phyloP scores from a whole-genome alignment of 345 rosid genomes.

The Salix dunnii region DNA sequence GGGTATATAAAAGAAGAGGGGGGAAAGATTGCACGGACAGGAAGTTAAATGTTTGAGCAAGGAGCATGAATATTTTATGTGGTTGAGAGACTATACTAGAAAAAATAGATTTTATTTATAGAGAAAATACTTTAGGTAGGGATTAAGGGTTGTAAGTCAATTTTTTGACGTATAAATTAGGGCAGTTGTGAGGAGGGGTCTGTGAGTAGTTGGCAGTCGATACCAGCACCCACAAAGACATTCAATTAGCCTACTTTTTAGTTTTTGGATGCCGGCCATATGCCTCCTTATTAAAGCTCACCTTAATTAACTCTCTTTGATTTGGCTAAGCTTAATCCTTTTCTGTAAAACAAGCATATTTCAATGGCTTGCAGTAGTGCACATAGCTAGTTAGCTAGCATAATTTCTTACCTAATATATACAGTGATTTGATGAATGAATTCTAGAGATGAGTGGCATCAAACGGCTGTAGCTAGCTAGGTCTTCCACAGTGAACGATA shows the following conservation, averaged over 20 bases:
- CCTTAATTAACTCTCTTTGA: neutral
- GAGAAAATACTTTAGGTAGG: neutral
- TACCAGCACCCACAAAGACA: slow-evolving; percentile 33
- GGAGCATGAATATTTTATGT: slow-evolving; percentile 11
- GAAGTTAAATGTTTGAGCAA: slow-evolving; percentile 16
- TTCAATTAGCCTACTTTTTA: slow-evolving; percentile 60
- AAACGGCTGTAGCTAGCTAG: neutral
- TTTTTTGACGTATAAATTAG: slow-evolving; percentile 14
- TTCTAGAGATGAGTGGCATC: neutral
- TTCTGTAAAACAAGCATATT: neutral
- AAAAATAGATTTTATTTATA: too few species aligned
- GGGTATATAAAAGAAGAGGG: slow-evolving; percentile 31
- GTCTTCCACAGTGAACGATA: neutral
- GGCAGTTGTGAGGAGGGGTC: slow-evolving; percentile 39
- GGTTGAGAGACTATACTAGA: neutral
- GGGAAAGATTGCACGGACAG: slow-evolving; percentile 21
- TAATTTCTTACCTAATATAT: slow-evolving; percentile 5
- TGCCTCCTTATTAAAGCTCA: slow-evolving; percentile 18
- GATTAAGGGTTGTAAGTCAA: neutral
- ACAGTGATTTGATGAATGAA: neutral
- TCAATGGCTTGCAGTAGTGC: neutral
- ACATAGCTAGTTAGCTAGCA: neutral
- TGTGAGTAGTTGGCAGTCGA: slow-evolving; percentile 53
- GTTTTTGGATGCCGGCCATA: slow-evolving; percentile 37
- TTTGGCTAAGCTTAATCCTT: neutral